Conservation (phyloP, 2,329 filamentous ascomycete species). For the Botrytis elliptica region DNA sequence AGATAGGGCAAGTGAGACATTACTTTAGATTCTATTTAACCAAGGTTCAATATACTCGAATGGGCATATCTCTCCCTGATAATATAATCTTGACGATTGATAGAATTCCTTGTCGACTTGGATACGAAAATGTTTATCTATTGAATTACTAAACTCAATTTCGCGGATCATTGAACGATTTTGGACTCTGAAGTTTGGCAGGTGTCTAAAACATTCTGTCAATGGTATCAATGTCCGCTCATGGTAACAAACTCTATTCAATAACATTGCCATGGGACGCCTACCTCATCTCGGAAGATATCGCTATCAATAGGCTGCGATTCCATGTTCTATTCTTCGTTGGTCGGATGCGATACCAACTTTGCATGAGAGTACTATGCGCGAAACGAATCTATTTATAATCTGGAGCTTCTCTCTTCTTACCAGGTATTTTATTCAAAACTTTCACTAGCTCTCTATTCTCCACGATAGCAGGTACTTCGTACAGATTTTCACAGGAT, state of each 20-base stretch:
- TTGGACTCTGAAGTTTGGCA: not conserved
- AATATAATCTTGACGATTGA: slow-evolving; percentile 20
- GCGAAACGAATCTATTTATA: not conserved
- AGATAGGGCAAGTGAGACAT: slow-evolving; percentile 8
- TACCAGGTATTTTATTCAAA: not conserved
- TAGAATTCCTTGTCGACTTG: not conserved
- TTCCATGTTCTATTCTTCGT: not conserved
- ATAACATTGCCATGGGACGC: not conserved
- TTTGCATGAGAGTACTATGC: not conserved
- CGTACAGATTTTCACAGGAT: not conserved
- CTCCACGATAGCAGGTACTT: not conserved
- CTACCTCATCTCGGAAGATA: not conserved
- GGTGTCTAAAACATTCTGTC: not conserved
- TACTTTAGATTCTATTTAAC: not conserved
- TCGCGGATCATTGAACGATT: not conserved
- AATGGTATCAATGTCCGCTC: not conserved
- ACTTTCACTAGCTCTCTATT: not conserved
- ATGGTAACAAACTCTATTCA: not conserved
- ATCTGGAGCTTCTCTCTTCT: not conserved
- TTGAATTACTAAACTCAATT: not conserved
- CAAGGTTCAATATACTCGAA: slow-evolving; percentile 9
- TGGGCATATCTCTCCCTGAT: slow-evolving; percentile 13
- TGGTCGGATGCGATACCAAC: not conserved
- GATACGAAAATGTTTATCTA: not conserved
- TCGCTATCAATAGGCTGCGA: not conserved